Conservation (phyloP, 352 stramenopile genomes). For the Pythium vanterpoolii region DNA sequence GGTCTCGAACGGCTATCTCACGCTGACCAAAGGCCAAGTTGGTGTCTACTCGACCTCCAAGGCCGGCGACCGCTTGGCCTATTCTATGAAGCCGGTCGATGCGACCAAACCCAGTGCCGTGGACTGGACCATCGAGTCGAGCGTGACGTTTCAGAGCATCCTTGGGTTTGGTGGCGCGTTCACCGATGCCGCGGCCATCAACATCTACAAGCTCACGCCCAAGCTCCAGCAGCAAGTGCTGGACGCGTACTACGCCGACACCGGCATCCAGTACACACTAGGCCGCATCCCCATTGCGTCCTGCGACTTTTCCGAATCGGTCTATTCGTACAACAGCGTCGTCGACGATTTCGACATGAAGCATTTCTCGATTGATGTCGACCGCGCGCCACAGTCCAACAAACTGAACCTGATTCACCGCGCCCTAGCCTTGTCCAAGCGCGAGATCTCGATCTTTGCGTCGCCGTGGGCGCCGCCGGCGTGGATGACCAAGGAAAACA, state of each 20-base stretch:
- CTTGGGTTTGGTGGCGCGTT: slow-evolving; percentile 90
- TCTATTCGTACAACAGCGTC: slow-evolving; percentile 87
- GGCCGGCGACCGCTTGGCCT: slow-evolving; percentile 41
- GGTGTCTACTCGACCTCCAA: slow-evolving; percentile 50
- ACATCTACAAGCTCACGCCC: slow-evolving; percentile 60
- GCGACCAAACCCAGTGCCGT: background rate
- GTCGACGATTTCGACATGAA: slow-evolving; percentile 75
- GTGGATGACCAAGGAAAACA: slow-evolving; percentile 85
- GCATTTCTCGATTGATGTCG: slow-evolving; percentile 83
- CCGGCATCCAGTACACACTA: slow-evolving; percentile 80
- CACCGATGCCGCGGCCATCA: slow-evolving; percentile 82
- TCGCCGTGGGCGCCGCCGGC: slow-evolving; percentile 80
- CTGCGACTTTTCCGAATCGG: slow-evolving; percentile 81
- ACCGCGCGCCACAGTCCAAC: slow-evolving; percentile 45
- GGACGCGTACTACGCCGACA: slow-evolving; percentile 76
- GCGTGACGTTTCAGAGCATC: slow-evolving; percentile 71
- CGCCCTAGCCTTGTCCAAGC: slow-evolving; percentile 37
- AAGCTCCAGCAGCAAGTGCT: slow-evolving; percentile 64
- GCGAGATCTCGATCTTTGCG: slow-evolving; percentile 65
- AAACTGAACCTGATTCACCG: slow-evolving; percentile 75
- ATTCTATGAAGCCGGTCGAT: slow-evolving; percentile 31
- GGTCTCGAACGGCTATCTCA: slow-evolving; percentile 43
- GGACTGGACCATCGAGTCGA: slow-evolving; percentile 35
- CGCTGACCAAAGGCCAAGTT: slow-evolving; percentile 29
- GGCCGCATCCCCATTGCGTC: slow-evolving; percentile 83